A percentile compares a stretch with the other conserved stretches of the same genome.
Evolutionary conservation across 1,139 yeast genomes (phyloP).

Genomic region (Hyphopichia fennica): DNA sequence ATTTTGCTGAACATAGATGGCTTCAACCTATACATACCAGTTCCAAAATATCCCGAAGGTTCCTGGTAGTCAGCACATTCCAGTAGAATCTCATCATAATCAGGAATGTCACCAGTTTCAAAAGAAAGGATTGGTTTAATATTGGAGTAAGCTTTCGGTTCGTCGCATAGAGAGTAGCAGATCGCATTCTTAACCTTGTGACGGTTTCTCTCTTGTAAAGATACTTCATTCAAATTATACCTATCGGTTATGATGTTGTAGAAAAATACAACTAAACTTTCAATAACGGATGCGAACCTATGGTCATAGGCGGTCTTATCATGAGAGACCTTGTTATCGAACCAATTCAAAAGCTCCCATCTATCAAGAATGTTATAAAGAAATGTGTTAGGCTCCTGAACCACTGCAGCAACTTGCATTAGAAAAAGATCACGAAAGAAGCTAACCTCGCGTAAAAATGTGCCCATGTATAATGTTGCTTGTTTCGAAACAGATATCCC

Average conservation of each 20-base stretch:
- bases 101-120: slow-evolving; percentile 32
- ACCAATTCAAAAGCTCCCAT: slow-evolving; percentile 63
- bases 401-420: slow-evolving; percentile 52
- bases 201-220: slow-evolving; percentile 21
- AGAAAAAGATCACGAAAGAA: slow-evolving; percentile 54
- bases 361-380: slow-evolving; percentile 53
- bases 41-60: slow-evolving; percentile 39
- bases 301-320: slow-evolving; percentile 57
- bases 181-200: slow-evolving; percentile 35
- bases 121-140: slow-evolving; percentile 39
- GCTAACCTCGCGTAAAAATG: slow-evolving; percentile 35
- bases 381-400: slow-evolving; percentile 43
- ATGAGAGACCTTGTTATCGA: slow-evolving; percentile 33
- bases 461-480: slow-evolving; percentile 35
- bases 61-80: slow-evolving; percentile 44
- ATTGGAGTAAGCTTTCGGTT: slow-evolving; percentile 56
- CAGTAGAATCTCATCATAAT: slow-evolving; percentile 36
- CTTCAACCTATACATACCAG: slow-evolving; percentile 48
- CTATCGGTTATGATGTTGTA: slow-evolving; percentile 61
- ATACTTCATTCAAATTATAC: slow-evolving; percentile 36
- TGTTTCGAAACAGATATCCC: slow-evolving; percentile 56
- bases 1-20: slow-evolving; percentile 32
- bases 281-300: slow-evolving; percentile 49
- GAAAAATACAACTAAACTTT: slow-evolving; percentile 53
- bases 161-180: slow-evolving; percentile 48